These are phyloP conservation scores for Aciculoconidium aculeatum DNA, from an alignment of 805 yeast species.

Conservation along the genomic window DNA sequence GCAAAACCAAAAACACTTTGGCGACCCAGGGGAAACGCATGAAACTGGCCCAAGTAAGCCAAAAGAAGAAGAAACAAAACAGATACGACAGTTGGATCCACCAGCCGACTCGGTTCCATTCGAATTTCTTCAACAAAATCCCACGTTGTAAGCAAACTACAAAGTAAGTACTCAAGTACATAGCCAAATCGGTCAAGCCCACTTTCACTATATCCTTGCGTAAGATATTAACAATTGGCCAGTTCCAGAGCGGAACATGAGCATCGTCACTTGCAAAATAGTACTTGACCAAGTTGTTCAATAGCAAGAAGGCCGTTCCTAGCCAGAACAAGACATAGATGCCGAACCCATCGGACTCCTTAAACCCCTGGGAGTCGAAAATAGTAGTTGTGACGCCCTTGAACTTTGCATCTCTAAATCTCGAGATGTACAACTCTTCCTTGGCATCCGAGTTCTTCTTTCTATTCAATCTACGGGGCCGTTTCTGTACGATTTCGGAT, in stretches of 20 bases:
- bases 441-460: slow-evolving; percentile 12
- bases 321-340: slow-evolving; percentile 79
- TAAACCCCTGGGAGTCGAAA: slow-evolving; percentile 45
- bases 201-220: slow-evolving; percentile 57
- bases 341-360: slow-evolving; percentile 60
- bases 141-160: slow-evolving; percentile 54
- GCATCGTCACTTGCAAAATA: slow-evolving; percentile 40
- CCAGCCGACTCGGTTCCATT: slow-evolving; percentile 68
- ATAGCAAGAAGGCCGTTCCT: slow-evolving; percentile 48
- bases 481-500: too few relatives aligned
- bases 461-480: slow-evolving; percentile 2
- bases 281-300: slow-evolving; percentile 51
- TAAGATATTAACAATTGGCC: slow-evolving; percentile 55
- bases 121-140: slow-evolving; percentile 38
- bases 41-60: slow-evolving; percentile 53
- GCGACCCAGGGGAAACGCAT: slow-evolving; percentile 83
- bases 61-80: slow-evolving; percentile 41
- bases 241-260: slow-evolving; percentile 40
- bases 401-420: slow-evolving; percentile 52
- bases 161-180: slow-evolving; percentile 67
- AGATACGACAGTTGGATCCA: slow-evolving; percentile 53
- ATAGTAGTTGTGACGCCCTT: slow-evolving; percentile 36
- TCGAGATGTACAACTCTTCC: slow-evolving; percentile 39
- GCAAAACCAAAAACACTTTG: slow-evolving; percentile 76
- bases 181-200: slow-evolving; percentile 64